phyloP scores from a whole-genome alignment of 148 eudicot genomes.

The Arbutus unedo region DNA sequence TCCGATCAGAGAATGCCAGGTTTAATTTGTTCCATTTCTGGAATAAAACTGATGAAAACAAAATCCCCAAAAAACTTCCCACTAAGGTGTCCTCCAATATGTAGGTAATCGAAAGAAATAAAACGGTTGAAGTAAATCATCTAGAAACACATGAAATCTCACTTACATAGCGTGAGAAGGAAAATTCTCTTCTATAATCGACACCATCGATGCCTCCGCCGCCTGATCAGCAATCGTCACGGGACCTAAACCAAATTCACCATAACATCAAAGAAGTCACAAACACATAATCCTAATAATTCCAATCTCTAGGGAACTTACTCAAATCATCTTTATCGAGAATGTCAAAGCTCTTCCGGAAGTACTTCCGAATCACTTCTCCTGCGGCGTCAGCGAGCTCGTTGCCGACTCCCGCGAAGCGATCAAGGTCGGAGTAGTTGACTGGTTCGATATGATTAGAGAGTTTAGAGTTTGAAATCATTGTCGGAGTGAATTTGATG shows the following conservation, averaged over 20 bases:
- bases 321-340: constrained; percentile 72
- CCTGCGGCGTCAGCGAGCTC: constrained; percentile 84
- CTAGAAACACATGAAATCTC: too few species aligned
- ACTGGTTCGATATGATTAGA: constrained; percentile 17
- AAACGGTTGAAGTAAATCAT: neutral
- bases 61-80: neutral
- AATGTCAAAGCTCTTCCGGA: constrained; percentile 72
- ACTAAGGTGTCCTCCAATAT: neutral
- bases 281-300: neutral
- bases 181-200: constrained; percentile 53
- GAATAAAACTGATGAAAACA: constrained; percentile 2
- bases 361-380: constrained; percentile 68
- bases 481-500: constrained; percentile 9
- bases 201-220: constrained; percentile 86
- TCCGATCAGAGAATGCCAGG: neutral
- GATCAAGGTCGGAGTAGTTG: constrained; percentile 40
- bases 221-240: constrained; percentile 91
- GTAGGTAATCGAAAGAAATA: neutral
- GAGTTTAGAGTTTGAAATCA: constrained; percentile 13
- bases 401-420: constrained; percentile 47
- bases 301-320: constrained; percentile 23
- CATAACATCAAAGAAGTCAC: neutral
- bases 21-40: neutral
- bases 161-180: constrained; percentile 92
- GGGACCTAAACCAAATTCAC: constrained; percentile 57